Percentiles rank a stretch among this genome's conserved stretches.
Evolutionary conservation across 768 basidiomycete genomes (phyloP).

Genomic region (Rhodosporidiobolus sp.): DNA sequence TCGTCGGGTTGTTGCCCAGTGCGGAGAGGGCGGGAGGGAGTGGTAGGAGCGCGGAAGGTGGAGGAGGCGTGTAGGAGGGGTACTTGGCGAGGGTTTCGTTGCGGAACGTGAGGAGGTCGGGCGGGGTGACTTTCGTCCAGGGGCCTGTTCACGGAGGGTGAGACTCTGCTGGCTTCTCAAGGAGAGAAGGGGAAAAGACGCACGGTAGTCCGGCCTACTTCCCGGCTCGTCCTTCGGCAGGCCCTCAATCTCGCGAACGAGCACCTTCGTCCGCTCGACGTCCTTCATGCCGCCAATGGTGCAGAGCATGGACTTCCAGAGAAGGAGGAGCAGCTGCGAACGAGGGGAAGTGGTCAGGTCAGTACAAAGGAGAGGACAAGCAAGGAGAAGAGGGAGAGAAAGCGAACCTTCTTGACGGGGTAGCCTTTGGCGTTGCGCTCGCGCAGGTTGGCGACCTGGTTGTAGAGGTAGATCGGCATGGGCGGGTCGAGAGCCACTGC

Average conservation of each 20-base stretch:
- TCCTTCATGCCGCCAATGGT: constrained; percentile 92
- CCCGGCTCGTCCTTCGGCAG: constrained; percentile 53
- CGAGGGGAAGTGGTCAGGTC: background rate
- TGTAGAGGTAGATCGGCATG: constrained; percentile 85
- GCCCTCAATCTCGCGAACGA: constrained; percentile 79
- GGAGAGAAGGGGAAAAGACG: background rate
- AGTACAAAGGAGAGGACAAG: background rate
- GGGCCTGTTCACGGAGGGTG: constrained; percentile 45
- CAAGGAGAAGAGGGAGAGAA: too few relatives aligned
- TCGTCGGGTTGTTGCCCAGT: constrained; percentile 35
- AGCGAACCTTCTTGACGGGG: constrained; percentile 85
- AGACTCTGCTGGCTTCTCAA: background rate
- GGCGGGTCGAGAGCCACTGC: constrained; percentile 94
- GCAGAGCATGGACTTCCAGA: constrained; percentile 90
- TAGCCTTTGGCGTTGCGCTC: constrained; percentile 94
- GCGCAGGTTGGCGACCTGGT: constrained; percentile 79
- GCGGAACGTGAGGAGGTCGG: constrained; percentile 84
- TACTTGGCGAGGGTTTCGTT: constrained; percentile 92
- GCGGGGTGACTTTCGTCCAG: constrained; percentile 74
- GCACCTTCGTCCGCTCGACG: constrained; percentile 71
- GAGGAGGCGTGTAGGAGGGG: constrained; percentile 78
- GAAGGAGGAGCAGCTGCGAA: constrained; percentile 74
- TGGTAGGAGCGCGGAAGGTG: constrained; percentile 33
- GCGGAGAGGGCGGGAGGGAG: constrained; percentile 25
- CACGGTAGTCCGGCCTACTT: constrained; percentile 6